Evolutionary conservation across 78 protist species (phyloP).

Genomic region (Dictyostelium citrinum): DNA sequence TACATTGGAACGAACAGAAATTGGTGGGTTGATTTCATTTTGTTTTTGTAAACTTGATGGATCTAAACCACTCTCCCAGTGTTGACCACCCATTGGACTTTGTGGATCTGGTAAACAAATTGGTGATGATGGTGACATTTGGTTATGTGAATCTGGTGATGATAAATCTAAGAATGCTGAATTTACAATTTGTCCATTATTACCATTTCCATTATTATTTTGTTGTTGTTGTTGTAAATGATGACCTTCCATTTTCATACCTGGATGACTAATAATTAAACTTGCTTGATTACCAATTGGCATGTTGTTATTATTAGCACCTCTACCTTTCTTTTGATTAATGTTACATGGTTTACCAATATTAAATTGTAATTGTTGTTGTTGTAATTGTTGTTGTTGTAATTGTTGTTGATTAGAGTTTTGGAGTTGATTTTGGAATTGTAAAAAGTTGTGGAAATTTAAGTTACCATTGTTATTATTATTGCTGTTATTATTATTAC

Average conservation of each 20-base stretch:
- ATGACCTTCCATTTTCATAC: neutral
- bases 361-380: neutral
- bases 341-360: neutral
- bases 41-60: slow-evolving; percentile 40
- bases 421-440: slow-evolving; percentile 7
- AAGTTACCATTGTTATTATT: neutral
- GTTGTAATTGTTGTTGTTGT: neutral
- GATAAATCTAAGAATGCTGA: slow-evolving; percentile 14
- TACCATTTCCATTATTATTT: neutral
- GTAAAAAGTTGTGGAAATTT: neutral
- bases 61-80: slow-evolving; percentile 61
- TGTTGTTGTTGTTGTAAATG: neutral
- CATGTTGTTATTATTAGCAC: neutral
- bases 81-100: neutral
- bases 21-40: slow-evolving; percentile 23
- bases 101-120: neutral
- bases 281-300: neutral
- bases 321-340: slow-evolving; percentile 4
- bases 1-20: neutral
- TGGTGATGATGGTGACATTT: slow-evolving; percentile 2
- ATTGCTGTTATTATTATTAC: neutral
- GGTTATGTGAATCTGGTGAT: slow-evolving; percentile 18
- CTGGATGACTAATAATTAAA: neutral
- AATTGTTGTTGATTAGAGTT: neutral
- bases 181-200: neutral